A percentile compares a stretch with the other conserved stretches of the same genome.
These are phyloP conservation scores for Podospora pseudoanserina DNA, from an alignment of 495 filamentous ascomycete genomes.

Conservation along the genomic window DNA sequence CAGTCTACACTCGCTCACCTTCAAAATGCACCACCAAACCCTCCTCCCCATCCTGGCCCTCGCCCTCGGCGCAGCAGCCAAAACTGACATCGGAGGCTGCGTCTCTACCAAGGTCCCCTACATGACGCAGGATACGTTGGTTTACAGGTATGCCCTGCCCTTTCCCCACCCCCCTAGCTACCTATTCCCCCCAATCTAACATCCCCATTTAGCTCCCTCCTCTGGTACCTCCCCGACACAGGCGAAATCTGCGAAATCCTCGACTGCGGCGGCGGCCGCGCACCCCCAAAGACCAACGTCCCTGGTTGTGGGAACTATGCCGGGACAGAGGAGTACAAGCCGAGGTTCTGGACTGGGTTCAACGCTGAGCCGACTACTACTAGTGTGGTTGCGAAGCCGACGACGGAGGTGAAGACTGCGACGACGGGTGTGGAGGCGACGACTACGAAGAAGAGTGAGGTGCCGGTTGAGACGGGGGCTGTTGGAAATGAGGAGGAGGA, in stretches of 20 bases:
- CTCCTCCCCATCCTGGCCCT: constrained; percentile 25
- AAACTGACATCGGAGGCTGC: constrained; percentile 48
- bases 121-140: constrained; percentile 11
- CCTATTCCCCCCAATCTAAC: too few species aligned
- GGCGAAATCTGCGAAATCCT: constrained; percentile 55
- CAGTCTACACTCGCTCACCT: background rate
- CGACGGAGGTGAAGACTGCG: background rate
- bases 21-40: constrained; percentile 11
- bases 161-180: too few species aligned
- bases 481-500: background rate
- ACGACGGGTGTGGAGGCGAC: background rate
- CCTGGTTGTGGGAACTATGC: constrained; percentile 56
- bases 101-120: constrained; percentile 27
- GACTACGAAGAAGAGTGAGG: background rate
- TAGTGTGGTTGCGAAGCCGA: constrained; percentile 10
- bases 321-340: constrained; percentile 53
- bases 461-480: background rate
- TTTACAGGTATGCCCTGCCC: background rate
- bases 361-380: constrained; percentile 23
- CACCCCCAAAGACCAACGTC: constrained; percentile 54
- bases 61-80: constrained; percentile 33
- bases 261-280: constrained; percentile 61
- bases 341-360: constrained; percentile 46
- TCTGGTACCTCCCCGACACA: constrained; percentile 48
- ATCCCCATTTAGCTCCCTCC: constrained; percentile 3